These are phyloP conservation scores for Gyromitra esculenta DNA, from an alignment of 2,329 filamentous ascomycete genomes.

Conservation along the genomic window DNA sequence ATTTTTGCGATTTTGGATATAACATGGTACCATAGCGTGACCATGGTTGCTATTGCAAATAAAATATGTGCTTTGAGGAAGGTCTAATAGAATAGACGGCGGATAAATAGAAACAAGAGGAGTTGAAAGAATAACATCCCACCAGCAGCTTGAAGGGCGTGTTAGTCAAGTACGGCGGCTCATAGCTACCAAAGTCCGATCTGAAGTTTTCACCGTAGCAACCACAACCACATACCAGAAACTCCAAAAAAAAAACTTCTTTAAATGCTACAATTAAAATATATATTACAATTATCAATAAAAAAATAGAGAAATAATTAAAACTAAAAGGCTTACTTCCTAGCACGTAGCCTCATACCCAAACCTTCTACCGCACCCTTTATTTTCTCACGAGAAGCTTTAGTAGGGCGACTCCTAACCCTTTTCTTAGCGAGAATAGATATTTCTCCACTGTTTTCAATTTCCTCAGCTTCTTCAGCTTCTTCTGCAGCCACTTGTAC, in stretches of 20 bases:
- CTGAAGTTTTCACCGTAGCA: neutral
- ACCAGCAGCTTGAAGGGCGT: neutral
- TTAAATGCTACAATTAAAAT: neutral
- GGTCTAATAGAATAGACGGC: neutral
- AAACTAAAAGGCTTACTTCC: neutral
- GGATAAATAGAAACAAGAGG: conserved; percentile 2
- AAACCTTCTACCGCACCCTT: neutral
- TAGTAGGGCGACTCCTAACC: neutral
- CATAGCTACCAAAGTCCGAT: neutral
- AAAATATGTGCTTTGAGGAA: neutral
- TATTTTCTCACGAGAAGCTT: too few relatives aligned
- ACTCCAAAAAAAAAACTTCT: neutral
- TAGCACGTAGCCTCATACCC: neutral
- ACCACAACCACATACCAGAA: conserved; percentile 1
- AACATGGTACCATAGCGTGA: conserved; percentile 22
- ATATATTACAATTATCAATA: neutral
- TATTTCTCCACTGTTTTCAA: neutral
- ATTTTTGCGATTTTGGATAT: conserved; percentile 6
- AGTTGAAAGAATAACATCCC: neutral
- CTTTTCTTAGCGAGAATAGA: neutral
- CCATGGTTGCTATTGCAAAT: conserved; percentile 2
- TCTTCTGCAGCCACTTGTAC: too few relatives aligned
- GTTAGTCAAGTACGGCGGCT: neutral
- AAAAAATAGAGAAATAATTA: conserved; percentile 2
- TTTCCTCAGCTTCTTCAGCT: too few relatives aligned